Evolutionary conservation across 495 filamentous ascomycete genomes (phyloP).

Genomic region (Entonaema liquescens): DNA sequence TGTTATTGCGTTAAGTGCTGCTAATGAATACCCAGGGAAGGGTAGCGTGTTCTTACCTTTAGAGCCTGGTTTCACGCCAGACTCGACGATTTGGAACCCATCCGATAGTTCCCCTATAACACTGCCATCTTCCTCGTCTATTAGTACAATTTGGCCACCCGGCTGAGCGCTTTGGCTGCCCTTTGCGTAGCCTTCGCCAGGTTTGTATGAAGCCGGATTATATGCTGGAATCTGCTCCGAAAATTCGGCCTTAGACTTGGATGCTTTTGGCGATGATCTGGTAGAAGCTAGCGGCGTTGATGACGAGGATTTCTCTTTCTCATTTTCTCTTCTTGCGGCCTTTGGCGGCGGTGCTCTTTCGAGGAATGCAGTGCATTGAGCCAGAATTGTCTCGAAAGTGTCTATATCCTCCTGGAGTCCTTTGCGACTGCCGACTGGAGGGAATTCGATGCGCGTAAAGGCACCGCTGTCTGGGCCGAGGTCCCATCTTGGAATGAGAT

Average conservation of each 20-base stretch:
- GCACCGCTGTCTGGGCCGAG: constrained; percentile 84
- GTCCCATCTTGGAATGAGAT: constrained; percentile 93
- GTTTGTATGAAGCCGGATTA: constrained; percentile 80
- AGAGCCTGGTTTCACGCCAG: constrained; percentile 77
- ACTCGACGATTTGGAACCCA: constrained; percentile 80
- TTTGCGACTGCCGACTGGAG: constrained; percentile 69
- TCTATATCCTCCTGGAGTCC: constrained; percentile 91
- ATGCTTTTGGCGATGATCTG: constrained; percentile 47
- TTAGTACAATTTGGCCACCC: constrained; percentile 84
- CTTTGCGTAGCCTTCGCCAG: constrained; percentile 77
- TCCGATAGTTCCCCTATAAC: constrained; percentile 91
- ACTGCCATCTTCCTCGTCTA: constrained; percentile 95
- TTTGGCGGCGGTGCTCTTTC: constrained; percentile 74
- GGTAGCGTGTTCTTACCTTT: constrained; percentile 69
- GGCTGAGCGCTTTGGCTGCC: constrained; percentile 59
- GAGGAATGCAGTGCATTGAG: constrained; percentile 93
- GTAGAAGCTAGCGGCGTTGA: constrained; percentile 48
- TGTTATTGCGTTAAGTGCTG: constrained; percentile 46
- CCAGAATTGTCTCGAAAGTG: constrained; percentile 95
- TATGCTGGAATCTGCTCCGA: constrained; percentile 65
- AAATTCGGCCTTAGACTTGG: constrained; percentile 52
- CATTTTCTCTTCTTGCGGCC: constrained; percentile 51
- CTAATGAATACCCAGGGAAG: background rate
- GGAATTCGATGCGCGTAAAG: constrained; percentile 92
- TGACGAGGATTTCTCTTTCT: constrained; percentile 63